Base-by-base conservation (phyloP, 2,329 filamentous ascomycete genomes). In the Alternaria brassicicola region DNA sequence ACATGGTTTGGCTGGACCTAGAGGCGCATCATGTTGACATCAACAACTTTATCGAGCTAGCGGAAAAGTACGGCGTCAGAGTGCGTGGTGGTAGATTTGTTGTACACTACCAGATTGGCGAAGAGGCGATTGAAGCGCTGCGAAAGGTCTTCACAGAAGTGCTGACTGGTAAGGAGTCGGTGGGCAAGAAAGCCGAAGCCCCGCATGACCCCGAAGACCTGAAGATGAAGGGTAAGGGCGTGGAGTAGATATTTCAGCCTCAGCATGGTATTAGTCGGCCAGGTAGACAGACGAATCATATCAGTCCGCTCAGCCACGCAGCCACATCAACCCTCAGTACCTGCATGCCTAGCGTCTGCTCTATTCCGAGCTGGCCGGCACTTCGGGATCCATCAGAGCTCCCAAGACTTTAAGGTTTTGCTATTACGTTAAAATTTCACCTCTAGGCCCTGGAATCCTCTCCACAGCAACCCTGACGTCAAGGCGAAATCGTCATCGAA, bases 1-100 rank as follows among this genome's bases (percentile, higher is more conserved):
- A 96, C 78, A 96, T 96, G 91, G 86, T 92, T 31, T 96, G 91
- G 92, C 71, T 96, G 57, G 89, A 96, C 74, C 79, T 95, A 15
- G 84, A 86, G 28, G 83, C 83, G 1, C 84, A 85, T 10, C 85
- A 85, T 0, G 74, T 88, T 30, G 78, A 80, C 3, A 73, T 73
- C 4, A 81, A 84, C 50, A 80, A 84, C 38, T 85, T 88, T 59
- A 81, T 84, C 9, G 79, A 81, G 55, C 75, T 85, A 35, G 87
- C 82, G 2, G 77, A 84, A 61, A 82, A 85, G 66, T 82, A 85
- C 53, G 88, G 88, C 0, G 65, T 91, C 54, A 83, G 79, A 61
- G 71, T 88, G 13, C 65, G 80, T 9, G 85, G 85, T 30, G 84
- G 84, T 3, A 79, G 89, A 56, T 72, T 91, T 50, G 88, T 91